Base-by-base conservation (phyloP, 1,139 yeast genomes). In the Geotrichum siamense region DNA sequence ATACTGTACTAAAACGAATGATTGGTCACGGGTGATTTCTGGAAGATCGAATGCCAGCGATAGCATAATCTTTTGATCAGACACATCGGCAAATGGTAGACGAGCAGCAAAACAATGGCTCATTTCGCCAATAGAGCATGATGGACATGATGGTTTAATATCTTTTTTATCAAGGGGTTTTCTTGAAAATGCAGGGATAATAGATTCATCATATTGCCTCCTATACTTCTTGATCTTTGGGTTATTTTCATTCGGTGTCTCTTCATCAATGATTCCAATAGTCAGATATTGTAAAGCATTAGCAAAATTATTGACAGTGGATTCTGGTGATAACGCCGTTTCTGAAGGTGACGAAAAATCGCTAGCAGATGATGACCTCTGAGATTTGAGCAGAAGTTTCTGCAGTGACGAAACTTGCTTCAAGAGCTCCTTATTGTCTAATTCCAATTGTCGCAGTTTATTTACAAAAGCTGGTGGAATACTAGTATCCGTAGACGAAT, bases 81-180 rank as follows among this genome's bases (percentile, higher is more conserved):
- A 20, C 9, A 35, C 41, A 22, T 44, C 48, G 3, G 45, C 43
- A 36, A 41, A 48, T 3, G 48, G 51, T 9, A 39, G 42, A 2
- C 43, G 27, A 3, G 44, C 48, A 31, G 49, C 49, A 41, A 47
- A 47, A 25, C 49, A 47, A 23, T 47, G 44, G 41, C 49, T 47
- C 47, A 47, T 43, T 22, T 47, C 49, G 5, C 49, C 48, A 30
- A 48, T 38, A n/a, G 51, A 41, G 31, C 48, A 43, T 12, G 48
- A 41, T 3, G 46, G 48, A 31, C 48, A 45, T n/a, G 40, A 39
- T n/a, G 48, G 44, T 16, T 20, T 22, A 3, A 34, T 34, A 16
- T 47, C 48, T 22, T 39, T 40, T 9, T 20, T 29, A 20, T 41
- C 39, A 15, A 45, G 37, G 8, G 49, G 44, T 23, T 44, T 38